These are phyloP conservation scores for Ichthyophonus hoferi DNA, from an alignment of 208 protist species.

Conservation along the genomic window DNA sequence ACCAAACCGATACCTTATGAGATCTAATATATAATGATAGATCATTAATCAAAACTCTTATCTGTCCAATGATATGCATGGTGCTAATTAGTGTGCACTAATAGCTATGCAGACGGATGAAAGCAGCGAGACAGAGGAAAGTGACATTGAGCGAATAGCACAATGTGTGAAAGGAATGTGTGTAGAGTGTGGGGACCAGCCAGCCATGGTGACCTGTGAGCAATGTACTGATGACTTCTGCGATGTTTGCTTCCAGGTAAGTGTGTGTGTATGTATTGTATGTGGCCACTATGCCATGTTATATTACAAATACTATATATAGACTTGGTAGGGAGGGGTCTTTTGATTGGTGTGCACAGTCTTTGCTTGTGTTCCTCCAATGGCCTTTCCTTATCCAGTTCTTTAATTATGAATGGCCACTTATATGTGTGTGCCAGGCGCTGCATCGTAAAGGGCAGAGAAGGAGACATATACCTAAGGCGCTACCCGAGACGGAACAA, in stretches of 20 bases:
- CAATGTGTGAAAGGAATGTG: background rate
- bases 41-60: too few species aligned
- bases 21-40: background rate
- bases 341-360: too few species aligned
- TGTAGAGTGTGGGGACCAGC: slow-evolving; percentile 20
- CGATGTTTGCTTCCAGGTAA: slow-evolving; percentile 17
- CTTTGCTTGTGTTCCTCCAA: too few species aligned
- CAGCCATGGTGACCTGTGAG: background rate
- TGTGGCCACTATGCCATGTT: too few species aligned
- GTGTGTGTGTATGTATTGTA: too few species aligned
- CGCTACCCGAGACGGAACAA: background rate
- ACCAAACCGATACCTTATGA: background rate
- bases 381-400: too few species aligned
- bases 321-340: too few species aligned
- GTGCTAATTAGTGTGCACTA: background rate
- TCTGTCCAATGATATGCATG: background rate
- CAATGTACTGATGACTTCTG: slow-evolving; percentile 16
- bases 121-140: background rate
- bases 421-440: background rate
- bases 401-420: too few species aligned
- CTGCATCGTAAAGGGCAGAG: background rate
- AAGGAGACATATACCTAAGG: background rate
- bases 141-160: background rate
- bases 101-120: background rate
- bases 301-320: too few species aligned